Percentiles rank a stretch among this genome's conserved stretches.
Evolutionary conservation across 2,329 filamentous ascomycete genomes (phyloP).

Genomic region (Trichoderma lentiforme): DNA sequence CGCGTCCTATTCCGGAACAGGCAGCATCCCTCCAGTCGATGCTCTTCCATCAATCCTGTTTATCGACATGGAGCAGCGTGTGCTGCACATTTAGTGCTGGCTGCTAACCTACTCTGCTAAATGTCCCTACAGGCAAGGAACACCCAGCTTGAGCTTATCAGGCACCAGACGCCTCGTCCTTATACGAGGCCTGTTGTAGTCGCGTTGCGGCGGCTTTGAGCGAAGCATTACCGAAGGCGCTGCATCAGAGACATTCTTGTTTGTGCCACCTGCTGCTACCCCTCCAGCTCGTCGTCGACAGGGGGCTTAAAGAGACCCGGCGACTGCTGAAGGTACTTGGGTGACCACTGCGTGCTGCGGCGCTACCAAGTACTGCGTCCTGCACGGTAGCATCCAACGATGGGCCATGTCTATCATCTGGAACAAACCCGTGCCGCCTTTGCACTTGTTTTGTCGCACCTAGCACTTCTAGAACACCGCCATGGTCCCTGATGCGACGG

Average conservation of each 20-base stretch:
- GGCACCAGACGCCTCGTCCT: background rate
- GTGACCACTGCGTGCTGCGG: background rate
- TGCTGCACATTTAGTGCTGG: background rate
- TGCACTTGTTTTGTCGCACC: background rate
- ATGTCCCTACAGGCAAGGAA: background rate
- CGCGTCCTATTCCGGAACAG: background rate
- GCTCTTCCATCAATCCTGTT: background rate
- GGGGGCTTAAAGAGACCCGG: background rate
- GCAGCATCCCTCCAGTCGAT: background rate
- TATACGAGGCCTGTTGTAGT: background rate
- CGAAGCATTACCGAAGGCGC: background rate
- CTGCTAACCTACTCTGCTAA: background rate
- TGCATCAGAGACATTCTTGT: no score
- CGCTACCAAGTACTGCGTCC: background rate
- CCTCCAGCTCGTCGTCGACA: slow-evolving; percentile 2
- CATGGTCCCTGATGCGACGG: background rate
- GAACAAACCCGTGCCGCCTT: background rate
- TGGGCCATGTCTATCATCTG: background rate
- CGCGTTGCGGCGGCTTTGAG: background rate
- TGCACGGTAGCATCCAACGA: background rate
- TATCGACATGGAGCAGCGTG: background rate
- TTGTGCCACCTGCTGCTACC: background rate
- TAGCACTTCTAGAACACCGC: background rate
- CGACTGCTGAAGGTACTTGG: background rate
- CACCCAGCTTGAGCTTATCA: background rate